Base-by-base conservation (phyloP, 257 asterid species). In the Voacanga thouarsii region DNA sequence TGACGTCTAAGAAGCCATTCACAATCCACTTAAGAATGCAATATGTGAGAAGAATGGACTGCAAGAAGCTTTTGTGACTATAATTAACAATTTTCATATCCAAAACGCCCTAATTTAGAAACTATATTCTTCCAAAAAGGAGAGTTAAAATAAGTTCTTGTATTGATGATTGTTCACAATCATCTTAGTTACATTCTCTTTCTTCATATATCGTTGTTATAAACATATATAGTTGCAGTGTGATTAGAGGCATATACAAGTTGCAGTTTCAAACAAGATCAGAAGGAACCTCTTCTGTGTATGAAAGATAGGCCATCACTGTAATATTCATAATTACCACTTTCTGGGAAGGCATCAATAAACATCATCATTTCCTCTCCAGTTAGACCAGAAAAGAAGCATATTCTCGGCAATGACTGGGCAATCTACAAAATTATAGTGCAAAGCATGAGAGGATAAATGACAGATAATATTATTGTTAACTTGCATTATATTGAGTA, bases 361-460 rank as follows among this genome's bases (percentile, higher is more conserved):
- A 95, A 88, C 98, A 93, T 90, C 98, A 93, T 91, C 97, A 93
- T 95, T 92, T 95, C 99, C 86, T 95, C 99, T 53, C 99, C 99
- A 3, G 89, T 89, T 28, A 95, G 96, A 77, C 99, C 99, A 45
- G 99, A 95, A 10, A 95, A 75, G 88, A 95, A 87, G 88, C 99
- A 95, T 61, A 95, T 93, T 71, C 94, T 90, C 9, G 98, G 99
- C 67, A 93, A 84, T 49, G 94, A 86, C 79, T 84, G 80, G 41
- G 98, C 97, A 60, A 95, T 83, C 99, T 95, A 91, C 80, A 78
- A 28, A 45, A n/a, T 24, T 39, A 28, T 15, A 43, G 24, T 23
- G 19, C 37, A 73, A 33, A 5, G 7, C 44, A 5, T 9, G 50
- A 68, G 30, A 59, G 18, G 18, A 28, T 44, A 28, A 72, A 70